Base-by-base conservation (phyloP, 768 basidiomycete species). In the Mycena indigotica region DNA sequence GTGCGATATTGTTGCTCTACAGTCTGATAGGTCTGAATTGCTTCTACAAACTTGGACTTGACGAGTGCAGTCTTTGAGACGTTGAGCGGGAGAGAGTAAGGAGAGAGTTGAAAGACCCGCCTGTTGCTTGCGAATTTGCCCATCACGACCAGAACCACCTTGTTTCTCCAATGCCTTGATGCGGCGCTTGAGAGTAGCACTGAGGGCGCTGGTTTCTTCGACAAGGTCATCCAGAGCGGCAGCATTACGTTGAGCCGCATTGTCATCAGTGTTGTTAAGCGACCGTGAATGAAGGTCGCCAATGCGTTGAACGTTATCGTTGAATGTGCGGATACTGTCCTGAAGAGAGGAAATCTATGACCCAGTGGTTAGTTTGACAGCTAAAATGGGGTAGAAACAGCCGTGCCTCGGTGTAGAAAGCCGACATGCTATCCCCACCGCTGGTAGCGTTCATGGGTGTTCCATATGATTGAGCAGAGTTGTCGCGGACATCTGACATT, bases 11-110 rank as follows among this genome's bases (percentile, higher is more conserved):
- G 86, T 64, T 88, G 85, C 68, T 95, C 93, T 30, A 92, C 89
- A 24, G 80, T 81, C 69, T 93, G 90, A 67, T 93, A 94, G 60
- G 81, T 85, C 73, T 94, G 93, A 59, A 94, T 85, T 21, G 89
- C 87, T 61, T 93, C 93, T 40, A 92, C 81, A 66, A 95, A 95
- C 64, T 92, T 90, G 28, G 81, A 81, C 69, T 86, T 87, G 65
- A 88, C 80, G 29, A 87, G 70, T 1, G 81, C 83, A 19, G 81
- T 83, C 86, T 88, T 39, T 52, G 24, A 40, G 23, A 38, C 55
- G 35, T 46, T 19, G 49, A 44, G 12, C 40, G 25, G 48, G 21
- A 16, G 4, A 23, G 25, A 5, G 19, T 30, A 12, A 39, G 41
- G 17, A 19, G 50, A 41, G 23, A 28, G 19, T 24, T 23, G 40